phyloP scores from a whole-genome alignment of 2,329 filamentous ascomycete genomes.

The Aureobasidium leucospermi region DNA sequence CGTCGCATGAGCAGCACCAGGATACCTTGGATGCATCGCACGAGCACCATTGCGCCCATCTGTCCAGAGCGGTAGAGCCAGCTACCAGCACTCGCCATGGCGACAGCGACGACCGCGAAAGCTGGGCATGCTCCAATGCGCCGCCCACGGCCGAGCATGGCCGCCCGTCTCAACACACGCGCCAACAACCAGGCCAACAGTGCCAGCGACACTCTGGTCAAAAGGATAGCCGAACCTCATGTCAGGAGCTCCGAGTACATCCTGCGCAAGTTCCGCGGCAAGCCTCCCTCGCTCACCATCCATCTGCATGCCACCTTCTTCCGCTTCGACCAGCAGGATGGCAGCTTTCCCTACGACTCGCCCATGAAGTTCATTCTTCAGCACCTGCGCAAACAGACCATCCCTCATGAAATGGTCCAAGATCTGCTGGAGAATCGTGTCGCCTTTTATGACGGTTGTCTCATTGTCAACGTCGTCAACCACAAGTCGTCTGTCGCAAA shows the following conservation, averaged over 20 bases:
- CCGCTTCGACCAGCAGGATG: conserved; percentile 87
- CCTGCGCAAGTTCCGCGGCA: conserved; percentile 67
- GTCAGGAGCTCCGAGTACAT: conserved; percentile 72
- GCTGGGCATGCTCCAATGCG: conserved; percentile 34
- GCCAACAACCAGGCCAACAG: conserved; percentile 19
- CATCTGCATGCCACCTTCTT: conserved; percentile 83
- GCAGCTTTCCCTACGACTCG: conserved; percentile 84
- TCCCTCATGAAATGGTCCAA: conserved; percentile 83
- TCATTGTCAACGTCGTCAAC: conserved; percentile 92
- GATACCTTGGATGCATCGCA: not conserved
- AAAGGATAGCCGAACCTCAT: conserved; percentile 26
- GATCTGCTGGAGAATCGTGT: conserved; percentile 66
- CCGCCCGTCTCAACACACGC: conserved; percentile 9
- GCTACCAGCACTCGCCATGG: conserved; percentile 21
- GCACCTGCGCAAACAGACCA: conserved; percentile 65
- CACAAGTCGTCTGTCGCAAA: conserved; percentile 63
- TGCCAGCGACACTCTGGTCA: conserved; percentile 18
- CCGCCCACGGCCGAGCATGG: conserved; percentile 32
- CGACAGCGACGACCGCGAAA: conserved; percentile 27
- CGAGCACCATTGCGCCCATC: not conserved
- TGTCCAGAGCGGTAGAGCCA: not conserved
- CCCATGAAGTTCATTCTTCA: conserved; percentile 79
- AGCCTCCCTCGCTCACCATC: conserved; percentile 73
- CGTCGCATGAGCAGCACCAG: conserved; percentile 3
- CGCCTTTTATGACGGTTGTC: conserved; percentile 82